Evolutionary conservation across 2,329 filamentous ascomycete genomes (phyloP).

Genomic region (Tolypocladium cylindrosporum): DNA sequence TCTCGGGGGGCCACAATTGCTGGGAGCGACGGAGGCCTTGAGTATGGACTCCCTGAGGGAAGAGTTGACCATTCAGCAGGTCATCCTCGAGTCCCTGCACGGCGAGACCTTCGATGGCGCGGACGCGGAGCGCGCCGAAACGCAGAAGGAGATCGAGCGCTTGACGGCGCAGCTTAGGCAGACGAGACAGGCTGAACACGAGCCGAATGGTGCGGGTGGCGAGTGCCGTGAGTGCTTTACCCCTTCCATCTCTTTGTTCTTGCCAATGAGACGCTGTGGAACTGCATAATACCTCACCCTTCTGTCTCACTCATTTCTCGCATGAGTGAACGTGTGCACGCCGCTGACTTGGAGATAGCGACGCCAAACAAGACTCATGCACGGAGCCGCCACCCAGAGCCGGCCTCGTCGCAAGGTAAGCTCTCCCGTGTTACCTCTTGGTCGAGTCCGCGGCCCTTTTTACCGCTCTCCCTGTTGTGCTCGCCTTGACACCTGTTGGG

Average conservation of each 20-base stretch:
- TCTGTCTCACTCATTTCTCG: background rate
- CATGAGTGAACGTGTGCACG: background rate
- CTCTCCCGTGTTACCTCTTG: background rate
- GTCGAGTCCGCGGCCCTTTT: background rate
- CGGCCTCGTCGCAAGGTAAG: background rate
- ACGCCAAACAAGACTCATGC: background rate
- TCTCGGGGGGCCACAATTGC: slow-evolving; percentile 7
- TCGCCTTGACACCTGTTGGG: background rate
- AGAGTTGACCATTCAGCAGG: slow-evolving; percentile 31
- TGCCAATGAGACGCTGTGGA: background rate
- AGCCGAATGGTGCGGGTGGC: background rate
- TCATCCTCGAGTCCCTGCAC: slow-evolving; percentile 31
- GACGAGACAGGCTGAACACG: background rate
- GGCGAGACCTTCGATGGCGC: slow-evolving; percentile 15
- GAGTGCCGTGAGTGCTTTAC: background rate
- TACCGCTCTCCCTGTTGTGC: background rate
- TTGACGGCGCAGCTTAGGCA: slow-evolving; percentile 20
- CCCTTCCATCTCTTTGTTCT: background rate
- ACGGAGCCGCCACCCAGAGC: background rate
- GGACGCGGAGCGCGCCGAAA: slow-evolving; percentile 18
- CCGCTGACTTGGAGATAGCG: background rate
- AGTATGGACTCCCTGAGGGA: slow-evolving; percentile 21
- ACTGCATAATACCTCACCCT: background rate
- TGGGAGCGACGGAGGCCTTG: slow-evolving; percentile 6
- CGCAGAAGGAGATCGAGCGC: slow-evolving; percentile 14